Conservation (phyloP, 2,329 filamentous ascomycete genomes). For the Colletotrichum aenigma region DNA sequence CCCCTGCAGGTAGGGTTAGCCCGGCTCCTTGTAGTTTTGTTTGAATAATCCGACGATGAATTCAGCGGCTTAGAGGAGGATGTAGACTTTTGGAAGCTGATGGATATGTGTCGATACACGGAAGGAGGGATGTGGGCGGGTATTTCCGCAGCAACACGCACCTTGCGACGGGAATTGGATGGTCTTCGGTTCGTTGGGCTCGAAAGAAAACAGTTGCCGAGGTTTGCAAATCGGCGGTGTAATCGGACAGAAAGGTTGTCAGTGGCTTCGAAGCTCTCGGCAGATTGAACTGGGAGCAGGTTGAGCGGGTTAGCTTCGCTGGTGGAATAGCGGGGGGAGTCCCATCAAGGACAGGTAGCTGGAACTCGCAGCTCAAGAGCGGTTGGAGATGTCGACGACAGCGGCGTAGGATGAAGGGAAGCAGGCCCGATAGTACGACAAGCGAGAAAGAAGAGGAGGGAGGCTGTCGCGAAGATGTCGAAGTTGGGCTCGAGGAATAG, state of each 20-base stretch:
- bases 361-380: neutral
- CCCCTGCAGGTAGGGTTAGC: constrained; percentile 8
- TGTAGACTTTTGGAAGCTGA: neutral
- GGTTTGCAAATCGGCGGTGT: neutral
- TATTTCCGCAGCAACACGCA: neutral
- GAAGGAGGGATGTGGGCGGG: neutral
- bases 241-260: neutral
- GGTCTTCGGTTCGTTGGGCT: neutral
- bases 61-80: neutral
- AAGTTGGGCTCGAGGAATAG: neutral
- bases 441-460: neutral
- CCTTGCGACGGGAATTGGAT: constrained; percentile 19
- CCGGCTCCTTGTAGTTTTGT: neutral
- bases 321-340: constrained; percentile 7
- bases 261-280: neutral
- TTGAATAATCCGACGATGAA: neutral
- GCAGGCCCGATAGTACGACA: neutral
- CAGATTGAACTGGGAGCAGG: neutral
- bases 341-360: constrained; percentile 17
- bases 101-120: neutral
- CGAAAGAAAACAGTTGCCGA: constrained; percentile 1
- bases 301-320: constrained; percentile 12
- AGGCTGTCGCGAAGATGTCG: neutral
- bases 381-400: neutral
- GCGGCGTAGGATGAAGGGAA: neutral